Evolutionary conservation across 2,329 filamentous ascomycete genomes (phyloP).

Genomic region (Metarhizium guizhouense): DNA sequence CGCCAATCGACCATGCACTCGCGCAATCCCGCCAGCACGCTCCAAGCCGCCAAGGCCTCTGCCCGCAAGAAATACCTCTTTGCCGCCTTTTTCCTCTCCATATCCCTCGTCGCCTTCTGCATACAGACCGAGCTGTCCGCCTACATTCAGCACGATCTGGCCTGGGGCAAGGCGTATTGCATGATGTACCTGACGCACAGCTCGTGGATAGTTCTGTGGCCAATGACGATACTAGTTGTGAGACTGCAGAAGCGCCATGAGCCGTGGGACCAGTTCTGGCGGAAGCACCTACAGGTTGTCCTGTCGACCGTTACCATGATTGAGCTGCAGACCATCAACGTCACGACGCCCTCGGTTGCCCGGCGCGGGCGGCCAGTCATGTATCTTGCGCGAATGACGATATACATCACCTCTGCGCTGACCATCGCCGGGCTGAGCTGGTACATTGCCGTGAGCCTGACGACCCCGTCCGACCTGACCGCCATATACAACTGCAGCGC

Average conservation of each 20-base stretch:
- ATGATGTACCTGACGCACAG: slow-evolving; percentile 98
- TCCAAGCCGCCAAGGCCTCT: slow-evolving; percentile 21
- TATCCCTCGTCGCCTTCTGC: slow-evolving; percentile 82
- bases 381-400: slow-evolving; percentile 74
- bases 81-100: slow-evolving; percentile 70
- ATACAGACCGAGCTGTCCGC: slow-evolving; percentile 93
- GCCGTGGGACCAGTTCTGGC: slow-evolving; percentile 82
- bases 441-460: slow-evolving; percentile 93
- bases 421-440: slow-evolving; percentile 88
- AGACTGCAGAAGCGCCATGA: slow-evolving; percentile 69
- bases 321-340: slow-evolving; percentile 64
- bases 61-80: slow-evolving; percentile 80
- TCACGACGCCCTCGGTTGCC: slow-evolving; percentile 35
- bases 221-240: slow-evolving; percentile 69
- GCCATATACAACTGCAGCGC: slow-evolving; percentile 99
- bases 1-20: slow-evolving; percentile 63
- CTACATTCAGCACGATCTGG: slow-evolving; percentile 84
- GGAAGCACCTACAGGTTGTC: slow-evolving; percentile 43
- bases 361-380: slow-evolving; percentile 34
- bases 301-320: slow-evolving; percentile 68
- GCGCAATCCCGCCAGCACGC: slow-evolving; percentile 53
- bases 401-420: slow-evolving; percentile 73
- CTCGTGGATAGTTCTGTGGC: slow-evolving; percentile 88
- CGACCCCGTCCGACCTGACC: slow-evolving; percentile 85
- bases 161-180: slow-evolving; percentile 98